phyloP scores from a whole-genome alignment of 371 early-diverging fungal species.

The Syncephalastrum monosporum region DNA sequence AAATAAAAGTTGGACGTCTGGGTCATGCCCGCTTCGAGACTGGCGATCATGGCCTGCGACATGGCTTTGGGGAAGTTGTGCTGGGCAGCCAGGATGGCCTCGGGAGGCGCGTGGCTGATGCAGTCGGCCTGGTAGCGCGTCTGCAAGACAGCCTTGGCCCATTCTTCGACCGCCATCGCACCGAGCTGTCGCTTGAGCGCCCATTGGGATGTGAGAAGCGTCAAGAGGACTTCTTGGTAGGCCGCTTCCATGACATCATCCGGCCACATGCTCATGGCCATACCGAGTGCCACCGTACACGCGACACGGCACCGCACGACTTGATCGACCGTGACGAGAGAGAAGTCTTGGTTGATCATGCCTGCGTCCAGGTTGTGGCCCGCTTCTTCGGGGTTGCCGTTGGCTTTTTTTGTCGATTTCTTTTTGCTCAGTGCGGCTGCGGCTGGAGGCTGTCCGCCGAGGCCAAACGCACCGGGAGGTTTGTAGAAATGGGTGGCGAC shows the following conservation, averaged over 20 bases:
- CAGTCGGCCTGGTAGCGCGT: slow-evolving; percentile 44
- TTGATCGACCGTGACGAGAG: slow-evolving; percentile 71
- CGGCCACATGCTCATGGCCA: slow-evolving; percentile 67
- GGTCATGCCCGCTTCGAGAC: slow-evolving; percentile 44
- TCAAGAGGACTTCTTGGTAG: slow-evolving; percentile 50
- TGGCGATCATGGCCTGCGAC: slow-evolving; percentile 54
- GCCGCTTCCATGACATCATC: slow-evolving; percentile 56
- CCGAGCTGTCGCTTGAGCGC: slow-evolving; percentile 81
- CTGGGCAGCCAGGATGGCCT: slow-evolving; percentile 34
- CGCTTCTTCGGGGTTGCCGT: slow-evolving; percentile 12
- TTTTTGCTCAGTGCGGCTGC: slow-evolving; percentile 10
- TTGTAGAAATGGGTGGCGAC: slow-evolving; percentile 58
- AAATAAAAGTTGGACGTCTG: slow-evolving; percentile 51
- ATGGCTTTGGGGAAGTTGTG: slow-evolving; percentile 53
- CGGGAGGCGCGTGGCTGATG: slow-evolving; percentile 43
- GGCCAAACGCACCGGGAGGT: slow-evolving; percentile 51
- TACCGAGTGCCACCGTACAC: slow-evolving; percentile 79
- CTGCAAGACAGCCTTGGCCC: slow-evolving; percentile 59
- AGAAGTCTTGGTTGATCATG: slow-evolving; percentile 90
- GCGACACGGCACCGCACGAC: slow-evolving; percentile 83
- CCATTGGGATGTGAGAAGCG: slow-evolving; percentile 66
- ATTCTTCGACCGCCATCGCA: slow-evolving; percentile 82
- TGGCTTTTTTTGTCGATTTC: slow-evolving; percentile 3
- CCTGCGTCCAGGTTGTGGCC: slow-evolving; percentile 83
- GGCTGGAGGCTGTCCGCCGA: slow-evolving; percentile 25